Conservation (phyloP, 2,329 filamentous ascomycete species). For the Fusarium coicis region DNA sequence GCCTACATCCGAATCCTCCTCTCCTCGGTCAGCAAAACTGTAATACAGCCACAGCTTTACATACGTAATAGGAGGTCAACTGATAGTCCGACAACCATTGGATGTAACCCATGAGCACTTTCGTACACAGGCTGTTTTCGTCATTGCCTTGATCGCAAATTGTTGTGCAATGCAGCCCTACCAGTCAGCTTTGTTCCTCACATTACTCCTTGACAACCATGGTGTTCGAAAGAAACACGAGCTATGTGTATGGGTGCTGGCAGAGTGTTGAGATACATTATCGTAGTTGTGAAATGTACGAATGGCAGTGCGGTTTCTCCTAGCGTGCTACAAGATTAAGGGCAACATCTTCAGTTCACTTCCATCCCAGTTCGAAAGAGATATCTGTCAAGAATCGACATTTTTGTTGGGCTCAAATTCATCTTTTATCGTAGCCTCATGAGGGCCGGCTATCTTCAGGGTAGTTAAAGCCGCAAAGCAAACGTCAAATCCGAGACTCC, state of each 20-base stretch:
- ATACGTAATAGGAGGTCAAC: conserved; percentile 16
- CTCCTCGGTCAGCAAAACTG: conserved; percentile 6
- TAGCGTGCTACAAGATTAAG: not conserved
- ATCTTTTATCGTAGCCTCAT: conserved; percentile 52
- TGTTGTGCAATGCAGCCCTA: not conserved
- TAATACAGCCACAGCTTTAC: conserved; percentile 7
- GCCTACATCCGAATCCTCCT: not conserved
- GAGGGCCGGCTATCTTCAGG: conserved; percentile 50
- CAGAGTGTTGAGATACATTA: not conserved
- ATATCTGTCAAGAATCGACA: conserved; percentile 37
- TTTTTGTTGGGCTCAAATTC: conserved; percentile 48
- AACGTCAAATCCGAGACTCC: conserved; percentile 56
- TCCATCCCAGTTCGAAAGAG: not conserved
- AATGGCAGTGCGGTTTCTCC: not conserved
- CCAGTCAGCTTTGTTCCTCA: not conserved
- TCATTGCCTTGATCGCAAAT: not conserved
- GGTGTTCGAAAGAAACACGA: not conserved
- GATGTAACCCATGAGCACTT: not conserved
- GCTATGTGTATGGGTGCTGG: not conserved
- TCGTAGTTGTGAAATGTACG: not conserved
- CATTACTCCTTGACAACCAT: not conserved
- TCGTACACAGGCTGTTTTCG: not conserved
- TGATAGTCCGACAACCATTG: not conserved
- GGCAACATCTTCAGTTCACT: not conserved
- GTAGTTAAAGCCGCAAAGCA: conserved; percentile 47